Conservation (phyloP, 1,139 yeast genomes). For the Pichia cactophila region DNA sequence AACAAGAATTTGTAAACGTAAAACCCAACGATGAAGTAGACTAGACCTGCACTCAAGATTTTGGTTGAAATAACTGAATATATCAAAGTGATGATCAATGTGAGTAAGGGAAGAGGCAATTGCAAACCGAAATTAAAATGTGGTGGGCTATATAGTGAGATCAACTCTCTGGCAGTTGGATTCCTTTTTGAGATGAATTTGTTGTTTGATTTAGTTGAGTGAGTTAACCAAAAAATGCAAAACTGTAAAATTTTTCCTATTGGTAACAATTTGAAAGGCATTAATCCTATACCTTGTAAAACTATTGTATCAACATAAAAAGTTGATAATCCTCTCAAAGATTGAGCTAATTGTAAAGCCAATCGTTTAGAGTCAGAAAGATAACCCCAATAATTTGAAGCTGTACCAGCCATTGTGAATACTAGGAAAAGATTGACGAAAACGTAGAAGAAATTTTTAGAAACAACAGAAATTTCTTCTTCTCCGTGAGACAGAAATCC, state of each 20-base stretch:
- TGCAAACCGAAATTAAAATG: conserved; percentile 74
- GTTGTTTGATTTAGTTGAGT: conserved; percentile 35
- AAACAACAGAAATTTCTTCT: conserved; percentile 64
- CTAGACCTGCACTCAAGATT: conserved; percentile 63
- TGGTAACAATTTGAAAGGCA: conserved; percentile 59
- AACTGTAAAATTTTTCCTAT: conserved; percentile 60
- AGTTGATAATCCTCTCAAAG: conserved; percentile 58
- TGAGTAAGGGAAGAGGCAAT: conserved; percentile 72
- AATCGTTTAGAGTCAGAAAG: conserved; percentile 69
- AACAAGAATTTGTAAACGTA: conserved; percentile 77
- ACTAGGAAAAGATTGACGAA: conserved; percentile 73
- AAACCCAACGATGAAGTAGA: conserved; percentile 68
- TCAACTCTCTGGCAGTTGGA: conserved; percentile 45
- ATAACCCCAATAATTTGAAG: conserved; percentile 68
- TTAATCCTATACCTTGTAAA: conserved; percentile 71
- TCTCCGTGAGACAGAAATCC: conserved; percentile 72
- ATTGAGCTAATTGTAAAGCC: conserved; percentile 65
- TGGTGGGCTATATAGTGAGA: conserved; percentile 69
- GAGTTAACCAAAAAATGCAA: conserved; percentile 41
- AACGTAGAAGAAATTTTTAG: conserved; percentile 71
- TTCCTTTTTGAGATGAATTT: background rate
- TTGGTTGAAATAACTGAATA: conserved; percentile 76
- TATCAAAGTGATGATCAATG: conserved; percentile 64
- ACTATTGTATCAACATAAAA: conserved; percentile 70
- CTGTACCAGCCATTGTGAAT: conserved; percentile 75